These are phyloP conservation scores for Mortierella alpina DNA, from an alignment of 192 early-diverging fungal genomes.

Conservation along the genomic window DNA sequence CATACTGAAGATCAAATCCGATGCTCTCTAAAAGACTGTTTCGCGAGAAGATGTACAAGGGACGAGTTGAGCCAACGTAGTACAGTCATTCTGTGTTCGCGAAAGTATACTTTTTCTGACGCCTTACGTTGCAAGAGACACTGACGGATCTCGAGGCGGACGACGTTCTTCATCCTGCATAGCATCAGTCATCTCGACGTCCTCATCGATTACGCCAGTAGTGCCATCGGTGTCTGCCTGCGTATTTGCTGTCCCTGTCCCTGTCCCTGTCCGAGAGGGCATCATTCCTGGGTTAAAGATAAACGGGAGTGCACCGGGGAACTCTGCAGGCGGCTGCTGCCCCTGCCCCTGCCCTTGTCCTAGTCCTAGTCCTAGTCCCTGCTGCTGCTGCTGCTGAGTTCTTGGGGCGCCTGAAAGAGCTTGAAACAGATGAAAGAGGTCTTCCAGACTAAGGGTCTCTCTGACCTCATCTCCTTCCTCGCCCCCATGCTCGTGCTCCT, in stretches of 20 bases:
- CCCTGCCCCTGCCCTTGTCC: not conserved
- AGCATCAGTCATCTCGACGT: slow-evolving; percentile 22
- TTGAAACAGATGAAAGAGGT: slow-evolving; percentile 22
- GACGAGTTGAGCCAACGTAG: too few species aligned
- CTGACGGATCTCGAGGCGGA: too few species aligned
- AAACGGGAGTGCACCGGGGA: not conserved
- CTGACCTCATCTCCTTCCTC: slow-evolving; percentile 11
- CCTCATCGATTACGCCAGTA: not conserved
- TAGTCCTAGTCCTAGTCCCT: not conserved
- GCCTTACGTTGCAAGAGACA: too few species aligned
- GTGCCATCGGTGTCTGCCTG: not conserved
- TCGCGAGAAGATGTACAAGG: not conserved
- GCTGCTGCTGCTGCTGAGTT: slow-evolving; percentile 13
- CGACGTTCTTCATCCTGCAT: not conserved
- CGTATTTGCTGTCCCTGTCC: not conserved
- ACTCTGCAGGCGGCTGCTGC: slow-evolving; percentile 16
- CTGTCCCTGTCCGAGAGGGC: not conserved
- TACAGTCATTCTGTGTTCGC: too few species aligned
- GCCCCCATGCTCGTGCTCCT: not conserved
- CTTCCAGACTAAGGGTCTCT: slow-evolving; percentile 9
- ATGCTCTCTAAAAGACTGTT: slow-evolving; percentile 21
- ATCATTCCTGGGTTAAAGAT: too few species aligned
- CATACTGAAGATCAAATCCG: slow-evolving; percentile 8
- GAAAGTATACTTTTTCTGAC: too few species aligned
- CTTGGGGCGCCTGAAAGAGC: not conserved